phyloP scores from a whole-genome alignment of 805 yeast genomes.

The Metschnikowia lunata region DNA sequence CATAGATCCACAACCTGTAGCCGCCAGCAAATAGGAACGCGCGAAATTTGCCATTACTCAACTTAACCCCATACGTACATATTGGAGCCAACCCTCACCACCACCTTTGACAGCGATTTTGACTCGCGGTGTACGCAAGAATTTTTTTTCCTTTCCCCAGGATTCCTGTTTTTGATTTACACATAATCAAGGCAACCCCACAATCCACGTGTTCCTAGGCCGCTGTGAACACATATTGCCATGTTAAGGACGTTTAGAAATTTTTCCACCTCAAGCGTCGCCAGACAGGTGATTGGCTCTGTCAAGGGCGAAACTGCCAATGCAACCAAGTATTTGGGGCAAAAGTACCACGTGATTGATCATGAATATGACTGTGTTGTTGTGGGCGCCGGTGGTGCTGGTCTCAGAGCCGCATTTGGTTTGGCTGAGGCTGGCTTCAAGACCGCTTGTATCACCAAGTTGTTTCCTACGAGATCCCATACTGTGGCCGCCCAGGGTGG shows the following conservation, averaged over 20 bases:
- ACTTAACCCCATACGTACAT: slow-evolving; percentile 16
- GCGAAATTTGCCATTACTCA: slow-evolving; percentile 15
- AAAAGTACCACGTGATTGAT: slow-evolving; percentile 87
- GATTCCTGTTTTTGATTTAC: background rate
- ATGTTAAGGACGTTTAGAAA: slow-evolving; percentile 21
- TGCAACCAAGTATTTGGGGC: slow-evolving; percentile 41
- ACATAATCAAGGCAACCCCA: background rate
- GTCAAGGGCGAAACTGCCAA: slow-evolving; percentile 37
- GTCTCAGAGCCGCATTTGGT: slow-evolving; percentile 97
- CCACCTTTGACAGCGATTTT: background rate
- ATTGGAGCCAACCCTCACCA: background rate
- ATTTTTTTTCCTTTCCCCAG: slow-evolving; percentile 2
- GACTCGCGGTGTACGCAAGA: background rate
- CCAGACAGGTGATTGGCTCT: slow-evolving; percentile 35
- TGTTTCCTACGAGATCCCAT: slow-evolving; percentile 97
- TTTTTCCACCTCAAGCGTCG: slow-evolving; percentile 27
- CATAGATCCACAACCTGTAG: background rate
- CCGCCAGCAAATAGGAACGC: slow-evolving; percentile 19
- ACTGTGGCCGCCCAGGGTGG: slow-evolving; percentile 99
- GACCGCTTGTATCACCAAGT: slow-evolving; percentile 94
- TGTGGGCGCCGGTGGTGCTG: slow-evolving; percentile 99
- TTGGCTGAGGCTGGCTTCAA: slow-evolving; percentile 95
- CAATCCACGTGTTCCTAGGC: background rate
- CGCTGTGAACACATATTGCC: background rate
- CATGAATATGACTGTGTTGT: slow-evolving; percentile 98